Evolutionary conservation across 208 protist species (phyloP).

Genomic region (Trypanosoma mega): DNA sequence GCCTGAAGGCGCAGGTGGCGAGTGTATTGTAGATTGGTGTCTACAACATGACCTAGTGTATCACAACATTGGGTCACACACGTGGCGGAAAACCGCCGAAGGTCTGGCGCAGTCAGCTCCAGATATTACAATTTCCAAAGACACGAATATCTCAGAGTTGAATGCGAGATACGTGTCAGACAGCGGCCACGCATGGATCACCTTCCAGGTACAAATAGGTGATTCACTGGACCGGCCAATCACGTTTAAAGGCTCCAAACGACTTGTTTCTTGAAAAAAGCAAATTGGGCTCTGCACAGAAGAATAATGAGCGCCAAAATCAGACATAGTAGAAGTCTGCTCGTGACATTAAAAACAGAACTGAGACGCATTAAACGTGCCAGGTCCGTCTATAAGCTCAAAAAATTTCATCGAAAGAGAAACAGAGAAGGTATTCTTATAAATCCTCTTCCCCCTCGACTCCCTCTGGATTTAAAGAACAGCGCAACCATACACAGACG

Average conservation of each 20-base stretch:
- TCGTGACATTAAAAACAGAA: too few species aligned
- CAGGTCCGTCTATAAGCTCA: too few species aligned
- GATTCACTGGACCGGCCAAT: background rate
- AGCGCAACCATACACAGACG: too few species aligned
- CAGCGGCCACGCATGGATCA: slow-evolving; percentile 16
- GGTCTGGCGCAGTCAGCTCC: background rate
- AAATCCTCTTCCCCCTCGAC: too few species aligned
- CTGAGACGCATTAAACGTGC: too few species aligned
- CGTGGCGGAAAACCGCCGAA: background rate
- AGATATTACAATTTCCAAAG: slow-evolving; percentile 3
- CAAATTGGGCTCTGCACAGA: background rate
- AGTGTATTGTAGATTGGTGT: too few species aligned
- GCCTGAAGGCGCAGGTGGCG: too few species aligned
- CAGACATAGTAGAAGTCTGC: too few species aligned
- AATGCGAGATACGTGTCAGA: background rate
- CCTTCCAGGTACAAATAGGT: slow-evolving; percentile 5
- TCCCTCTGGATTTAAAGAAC: too few species aligned
- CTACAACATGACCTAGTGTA: too few species aligned
- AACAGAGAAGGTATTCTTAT: background rate
- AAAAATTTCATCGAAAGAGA: too few species aligned
- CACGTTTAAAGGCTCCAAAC: background rate
- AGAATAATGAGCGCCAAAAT: background rate
- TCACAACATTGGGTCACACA: background rate
- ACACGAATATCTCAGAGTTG: slow-evolving; percentile 1
- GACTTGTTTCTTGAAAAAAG: slow-evolving; percentile 14